Percentiles rank a stretch among this genome's conserved stretches.
Conservation (phyloP, 768 basidiomycete genomes). For the Leccinum subgranulosum region DNA sequence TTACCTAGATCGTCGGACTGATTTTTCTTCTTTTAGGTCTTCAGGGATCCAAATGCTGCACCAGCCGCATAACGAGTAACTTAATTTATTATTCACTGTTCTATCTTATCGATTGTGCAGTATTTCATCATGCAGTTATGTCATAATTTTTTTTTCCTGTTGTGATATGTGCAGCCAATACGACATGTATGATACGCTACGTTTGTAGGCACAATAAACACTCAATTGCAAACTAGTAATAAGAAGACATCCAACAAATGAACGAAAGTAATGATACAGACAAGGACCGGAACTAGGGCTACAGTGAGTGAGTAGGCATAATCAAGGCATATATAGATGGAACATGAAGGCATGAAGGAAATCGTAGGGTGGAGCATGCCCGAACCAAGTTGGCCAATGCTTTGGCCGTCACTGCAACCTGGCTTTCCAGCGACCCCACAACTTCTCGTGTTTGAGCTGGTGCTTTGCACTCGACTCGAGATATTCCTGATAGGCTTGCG, state of each 20-base stretch:
- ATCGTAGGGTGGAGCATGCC: not conserved
- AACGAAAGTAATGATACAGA: constrained; percentile 19
- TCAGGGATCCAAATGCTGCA: constrained; percentile 40
- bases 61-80: constrained; percentile 23
- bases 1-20: not conserved
- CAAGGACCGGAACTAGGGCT: constrained; percentile 16
- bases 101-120: constrained; percentile 7
- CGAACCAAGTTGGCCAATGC: not conserved
- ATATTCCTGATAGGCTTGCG: constrained; percentile 57
- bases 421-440: constrained; percentile 52
- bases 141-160: constrained; percentile 6
- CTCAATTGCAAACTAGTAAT: not conserved
- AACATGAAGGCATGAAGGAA: constrained; percentile 1
- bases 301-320: constrained; percentile 15
- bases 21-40: constrained; percentile 34
- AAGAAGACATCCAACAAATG: constrained; percentile 12
- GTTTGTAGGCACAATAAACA: not conserved
- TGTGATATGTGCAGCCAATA: not conserved
- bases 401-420: constrained; percentile 16
- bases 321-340: not conserved
- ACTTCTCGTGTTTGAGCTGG: constrained; percentile 53
- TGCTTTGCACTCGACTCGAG: constrained; percentile 49
- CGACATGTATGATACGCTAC: not conserved
- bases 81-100: constrained; percentile 18
- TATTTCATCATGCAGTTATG: constrained; percentile 7